phyloP scores from a whole-genome alignment of 1,284 basidiomycete species.

The Pascua guehoae region DNA sequence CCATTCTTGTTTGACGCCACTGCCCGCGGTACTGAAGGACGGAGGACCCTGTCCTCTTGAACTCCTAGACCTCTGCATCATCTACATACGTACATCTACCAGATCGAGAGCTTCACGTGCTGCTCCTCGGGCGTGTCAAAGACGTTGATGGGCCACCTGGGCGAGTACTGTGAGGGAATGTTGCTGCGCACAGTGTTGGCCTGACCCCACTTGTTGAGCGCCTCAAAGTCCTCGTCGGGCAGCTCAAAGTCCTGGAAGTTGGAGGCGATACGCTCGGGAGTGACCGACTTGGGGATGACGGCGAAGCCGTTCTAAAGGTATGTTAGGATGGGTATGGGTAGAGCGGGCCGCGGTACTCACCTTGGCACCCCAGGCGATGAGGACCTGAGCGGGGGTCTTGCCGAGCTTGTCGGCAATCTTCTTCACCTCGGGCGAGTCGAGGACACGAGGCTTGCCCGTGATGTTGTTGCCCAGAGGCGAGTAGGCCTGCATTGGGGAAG shows the following conservation, averaged over 20 bases:
- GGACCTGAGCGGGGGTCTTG: conserved; percentile 64
- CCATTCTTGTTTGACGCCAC: too few relatives aligned
- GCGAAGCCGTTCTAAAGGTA: conserved; percentile 21
- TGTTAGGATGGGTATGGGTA: too few relatives aligned
- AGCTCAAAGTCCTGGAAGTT: conserved; percentile 70
- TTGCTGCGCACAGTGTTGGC: conserved; percentile 60
- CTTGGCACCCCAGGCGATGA: conserved; percentile 65
- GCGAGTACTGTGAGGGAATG: conserved; percentile 59
- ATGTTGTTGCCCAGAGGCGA: conserved; percentile 54
- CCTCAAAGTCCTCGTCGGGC: conserved; percentile 60
- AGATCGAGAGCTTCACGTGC: conserved; percentile 12
- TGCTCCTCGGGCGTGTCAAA: conserved; percentile 63
- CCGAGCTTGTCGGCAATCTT: conserved; percentile 59
- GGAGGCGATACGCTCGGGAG: conserved; percentile 52
- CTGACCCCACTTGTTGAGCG: conserved; percentile 57
- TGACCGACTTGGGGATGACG: conserved; percentile 70
- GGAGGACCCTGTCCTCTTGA: too few relatives aligned
- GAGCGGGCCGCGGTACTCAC: too few relatives aligned
- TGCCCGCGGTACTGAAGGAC: too few relatives aligned
- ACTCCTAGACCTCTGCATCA: too few relatives aligned
- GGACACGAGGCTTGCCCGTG: conserved; percentile 34
- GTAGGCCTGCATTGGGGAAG: not conserved
- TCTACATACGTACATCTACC: conserved; percentile 3
- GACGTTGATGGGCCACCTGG: conserved; percentile 63
- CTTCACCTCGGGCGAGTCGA: conserved; percentile 54